Evolutionary conservation across 306 rosid genomes (phyloP), one percentile per base, ranked within the genome.

Genomic region (Lathyrus aphaca): DNA sequence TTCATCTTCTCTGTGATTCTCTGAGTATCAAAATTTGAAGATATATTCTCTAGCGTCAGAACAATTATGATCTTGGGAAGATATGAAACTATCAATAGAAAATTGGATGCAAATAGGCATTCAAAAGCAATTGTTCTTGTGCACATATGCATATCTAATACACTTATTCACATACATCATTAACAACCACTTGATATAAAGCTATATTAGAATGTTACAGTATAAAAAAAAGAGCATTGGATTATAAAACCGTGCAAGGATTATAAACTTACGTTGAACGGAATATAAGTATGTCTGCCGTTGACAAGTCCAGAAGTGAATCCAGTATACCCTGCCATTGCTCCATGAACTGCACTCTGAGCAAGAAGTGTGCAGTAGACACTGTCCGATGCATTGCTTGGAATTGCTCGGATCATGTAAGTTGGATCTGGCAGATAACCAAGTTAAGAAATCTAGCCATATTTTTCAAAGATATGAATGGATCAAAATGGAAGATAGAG

Each of bases 281-380:
- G 97, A 82, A 91, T 91, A 44, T 85, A 89, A 12, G 97, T 80
- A 21, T 91, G 94, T 66, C 96, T 85, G 65, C 97, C 94, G 77
- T 91, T 91, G 75, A 91, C 96, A 72, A 84, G 88, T 58, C 94
- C 97, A 71, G 21, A 30, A 13, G 83, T 81, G 81, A 86, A 91
- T 77, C 97, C 97, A 5, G 96, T 82, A 74, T 83, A 91, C 73
- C 97, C 97, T 8, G 96, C 96, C 97, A 91, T 91, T 63, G 94
- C 91, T 45, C 97, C 97, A 76, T 91, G 97, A 68, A 91, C 91
- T 23, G 91, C 96, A 77, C 96, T 91, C 69, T 91, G 97, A 67
- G 91, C 96, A 77, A 91, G 96, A 45, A 88, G 91, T 51, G 97
- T 91, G 79, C 94, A 86, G 78, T 89, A 89, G 75, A 91, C 94